Evolutionary conservation across 1,139 yeast genomes (phyloP), one percentile per base, ranked within the genome.

Genomic region (Yamadazyma diddensiae): DNA sequence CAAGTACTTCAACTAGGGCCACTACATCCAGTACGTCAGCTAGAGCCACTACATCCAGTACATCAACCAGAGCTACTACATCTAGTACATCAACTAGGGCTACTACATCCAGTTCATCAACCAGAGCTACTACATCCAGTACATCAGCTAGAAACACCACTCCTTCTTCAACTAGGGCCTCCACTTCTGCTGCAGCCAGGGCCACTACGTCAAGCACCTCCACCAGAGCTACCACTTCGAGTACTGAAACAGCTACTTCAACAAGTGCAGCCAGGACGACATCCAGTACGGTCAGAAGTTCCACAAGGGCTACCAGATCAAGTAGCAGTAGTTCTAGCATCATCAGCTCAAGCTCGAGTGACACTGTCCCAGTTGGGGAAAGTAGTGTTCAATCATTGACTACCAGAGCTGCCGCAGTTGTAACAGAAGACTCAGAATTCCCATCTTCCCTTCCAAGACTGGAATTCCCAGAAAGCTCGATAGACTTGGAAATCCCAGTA

Each of bases 1-100:
- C 30, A 17, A 27, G 11, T n/a, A 7, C 23, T 7, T 21, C 23
- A n/a, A 21, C 23, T n/a, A 21, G 9, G 20, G 9, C 46, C 8
- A 38, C 45, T 14, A 21, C 40, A 8, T 29, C 32, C 14, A 34
- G 45, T 12, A 18, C 35, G 3, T 33, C 47, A 19, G 23, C 19
- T 9, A 27, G 23, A 8, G 15, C 16, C 14, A n/a, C 24, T 10
- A 20, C 30, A 5, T 12, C 30, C 20, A 15, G 7, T 14, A 24
- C 26, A 11, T 27, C 30, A 8, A 27, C 27, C 18, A 15, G 11
- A 10, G 27, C 19, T 24, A 5, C 18, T 16, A 24, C 27, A 5
- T 15, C 8, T 4, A 12, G 20, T 15, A 15, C 27, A 15, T 9
- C 20, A 7, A 16, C 11, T 5, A 15, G 5, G 8, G 20, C 13